Conservation (phyloP, 768 basidiomycete genomes). For the Mycena pura region DNA sequence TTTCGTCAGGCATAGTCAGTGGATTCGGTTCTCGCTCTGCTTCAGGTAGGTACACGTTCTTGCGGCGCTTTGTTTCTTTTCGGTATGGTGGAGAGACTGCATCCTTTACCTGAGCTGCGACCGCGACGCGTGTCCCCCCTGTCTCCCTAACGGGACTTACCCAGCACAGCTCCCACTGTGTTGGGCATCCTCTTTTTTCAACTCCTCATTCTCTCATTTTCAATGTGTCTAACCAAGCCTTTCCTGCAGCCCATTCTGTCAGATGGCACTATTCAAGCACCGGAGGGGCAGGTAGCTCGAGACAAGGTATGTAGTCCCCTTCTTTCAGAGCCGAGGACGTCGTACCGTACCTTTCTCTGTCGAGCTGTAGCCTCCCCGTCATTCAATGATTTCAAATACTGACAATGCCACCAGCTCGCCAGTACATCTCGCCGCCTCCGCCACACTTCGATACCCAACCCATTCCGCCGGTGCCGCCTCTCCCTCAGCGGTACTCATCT, state of each 20-base stretch:
- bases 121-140: too few species aligned
- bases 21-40: not conserved
- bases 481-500: constrained; percentile 46
- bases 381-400: not conserved
- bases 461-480: constrained; percentile 64
- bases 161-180: too few species aligned
- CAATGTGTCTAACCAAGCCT: not conserved
- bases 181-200: not conserved
- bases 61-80: not conserved
- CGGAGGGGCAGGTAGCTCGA: not conserved
- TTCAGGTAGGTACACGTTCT: not conserved
- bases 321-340: too few species aligned
- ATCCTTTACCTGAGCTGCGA: too few species aligned
- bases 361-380: not conserved
- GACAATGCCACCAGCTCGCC: not conserved
- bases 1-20: not conserved
- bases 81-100: too few species aligned
- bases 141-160: too few species aligned
- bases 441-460: constrained; percentile 40
- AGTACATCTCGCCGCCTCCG: constrained; percentile 36
- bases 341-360: not conserved
- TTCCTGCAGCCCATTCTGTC: not conserved
- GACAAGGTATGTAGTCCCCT: not conserved
- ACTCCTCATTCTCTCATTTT: not conserved
- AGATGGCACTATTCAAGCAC: not conserved